phyloP scores from a whole-genome alignment of 1,284 basidiomycete species.

The Tilletia setariae region DNA sequence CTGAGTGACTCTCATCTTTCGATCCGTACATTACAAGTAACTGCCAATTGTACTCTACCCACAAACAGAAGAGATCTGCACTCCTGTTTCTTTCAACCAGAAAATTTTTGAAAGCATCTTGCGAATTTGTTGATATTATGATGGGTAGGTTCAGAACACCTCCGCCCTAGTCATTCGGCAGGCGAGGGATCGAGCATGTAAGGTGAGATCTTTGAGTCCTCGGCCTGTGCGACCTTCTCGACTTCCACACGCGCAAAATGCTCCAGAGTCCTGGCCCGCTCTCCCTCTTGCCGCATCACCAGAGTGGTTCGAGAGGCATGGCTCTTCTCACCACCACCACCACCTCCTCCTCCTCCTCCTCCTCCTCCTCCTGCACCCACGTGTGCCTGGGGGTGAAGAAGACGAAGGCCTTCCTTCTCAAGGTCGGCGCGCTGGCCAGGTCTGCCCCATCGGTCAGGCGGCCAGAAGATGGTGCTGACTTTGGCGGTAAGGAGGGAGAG shows the following conservation, averaged over 20 bases:
- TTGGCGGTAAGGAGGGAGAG: constrained; percentile 1
- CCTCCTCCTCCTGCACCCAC: too few species aligned
- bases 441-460: neutral
- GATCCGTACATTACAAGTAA: too few species aligned
- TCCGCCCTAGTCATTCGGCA: too few species aligned
- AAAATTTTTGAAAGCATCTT: too few species aligned
- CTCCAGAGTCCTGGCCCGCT: neutral
- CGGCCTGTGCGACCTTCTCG: neutral
- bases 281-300: neutral
- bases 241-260: neutral
- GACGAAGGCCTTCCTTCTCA: neutral
- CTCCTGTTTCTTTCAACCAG: too few species aligned
- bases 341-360: neutral
- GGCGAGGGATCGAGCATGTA: neutral
- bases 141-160: too few species aligned
- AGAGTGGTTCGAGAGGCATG: neutral
- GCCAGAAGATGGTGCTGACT: neutral
- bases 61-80: too few species aligned
- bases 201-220: neutral
- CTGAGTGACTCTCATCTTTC: too few species aligned
- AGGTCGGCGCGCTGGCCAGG: constrained; percentile 1
- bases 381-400: neutral
- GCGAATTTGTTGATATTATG: too few species aligned
- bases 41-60: too few species aligned
- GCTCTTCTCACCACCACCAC: neutral